Evolutionary conservation across 2,329 filamentous ascomycete species (phyloP), one percentile per base, ranked within the genome.

Genomic region (Didymosphaeria variabile): DNA sequence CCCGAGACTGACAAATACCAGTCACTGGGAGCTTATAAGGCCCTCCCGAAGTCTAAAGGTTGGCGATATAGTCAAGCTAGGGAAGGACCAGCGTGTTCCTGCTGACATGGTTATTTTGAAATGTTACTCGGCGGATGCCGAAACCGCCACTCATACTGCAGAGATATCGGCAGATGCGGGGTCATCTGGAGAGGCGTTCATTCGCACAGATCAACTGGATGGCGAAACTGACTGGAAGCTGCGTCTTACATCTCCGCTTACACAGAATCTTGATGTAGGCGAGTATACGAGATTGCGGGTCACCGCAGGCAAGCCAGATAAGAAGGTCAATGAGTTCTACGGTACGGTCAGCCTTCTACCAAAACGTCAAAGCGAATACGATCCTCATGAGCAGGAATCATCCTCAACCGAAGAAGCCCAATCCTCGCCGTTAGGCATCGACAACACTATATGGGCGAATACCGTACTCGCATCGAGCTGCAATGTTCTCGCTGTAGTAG

Each of bases 151-250:
- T 23, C 42, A 45, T 19, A 21, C 34, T 42, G 34, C 50, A 26
- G 50, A 31, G 6, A 42, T 21, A 26, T 21, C 50, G 34, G 13
- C 34, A 42, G 50, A 53, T 12, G 66, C 67, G 38, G 72, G 74
- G 15, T 77, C 85, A n/a, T 84, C 85, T 29, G 93, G 93, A 31
- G 96, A 99, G 79, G 94, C 94, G 0, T 99, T 99, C 72, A 98
- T 99, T 73, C 88, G 95, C 62, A 99, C 96, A 1, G 95, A 99
- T 78, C 95, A 99, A 75, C 85, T 99, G 10, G 95, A 99, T 72
- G 95, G 95, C 69, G 95, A 99, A 80, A 99, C 95, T 0, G 95
- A 99, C 74, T 99, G 95, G 96, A 99, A 99, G 80, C 83, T 99
- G 59, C 90, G 96, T 32, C 79, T 98, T 38, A 93, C 95, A 1